Evolutionary conservation across 441 rosid species (phyloP).

Genomic region (Kokia cookei): DNA sequence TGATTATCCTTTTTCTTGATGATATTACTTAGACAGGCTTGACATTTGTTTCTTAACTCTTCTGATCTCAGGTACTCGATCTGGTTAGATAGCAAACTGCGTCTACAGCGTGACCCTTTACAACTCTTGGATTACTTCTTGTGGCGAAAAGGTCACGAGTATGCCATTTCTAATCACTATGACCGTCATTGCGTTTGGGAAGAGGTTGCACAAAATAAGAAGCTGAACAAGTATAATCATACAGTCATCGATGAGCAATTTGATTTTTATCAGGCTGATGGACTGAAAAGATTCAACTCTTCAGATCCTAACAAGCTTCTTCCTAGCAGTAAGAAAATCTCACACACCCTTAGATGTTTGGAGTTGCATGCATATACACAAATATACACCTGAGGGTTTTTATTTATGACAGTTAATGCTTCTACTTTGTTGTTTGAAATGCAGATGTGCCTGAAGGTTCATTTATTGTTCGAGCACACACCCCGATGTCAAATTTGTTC

Average conservation of each 20-base stretch:
- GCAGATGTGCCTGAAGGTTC: slow-evolving; percentile 99
- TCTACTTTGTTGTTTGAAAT: neutral
- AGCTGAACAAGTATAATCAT: slow-evolving; percentile 83
- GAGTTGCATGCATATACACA: neutral
- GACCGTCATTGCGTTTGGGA: slow-evolving; percentile 92
- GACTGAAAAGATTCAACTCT: slow-evolving; percentile 60
- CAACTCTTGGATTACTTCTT: slow-evolving; percentile 82
- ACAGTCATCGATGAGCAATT: slow-evolving; percentile 76
- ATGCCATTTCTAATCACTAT: slow-evolving; percentile 92
- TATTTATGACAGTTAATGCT: neutral
- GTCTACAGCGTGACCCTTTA: slow-evolving; percentile 84
- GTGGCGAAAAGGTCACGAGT: slow-evolving; percentile 95
- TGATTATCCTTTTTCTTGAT: neutral
- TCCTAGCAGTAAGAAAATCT: slow-evolving; percentile 65
- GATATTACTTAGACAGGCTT: neutral
- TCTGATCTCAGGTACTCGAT: slow-evolving; percentile 73
- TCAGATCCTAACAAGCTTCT: slow-evolving; percentile 77
- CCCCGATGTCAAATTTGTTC: slow-evolving; percentile 95
- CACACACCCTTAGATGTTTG: neutral
- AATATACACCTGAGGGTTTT: neutral
- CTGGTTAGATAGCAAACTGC: slow-evolving; percentile 97
- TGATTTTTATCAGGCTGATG: slow-evolving; percentile 72
- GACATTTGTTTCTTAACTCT: neutral
- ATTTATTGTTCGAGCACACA: slow-evolving; percentile 87
- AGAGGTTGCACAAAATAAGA: slow-evolving; percentile 84